These are phyloP conservation scores for Aspergillus biplanus DNA, from an alignment of 495 filamentous ascomycete species.

Conservation along the genomic window DNA sequence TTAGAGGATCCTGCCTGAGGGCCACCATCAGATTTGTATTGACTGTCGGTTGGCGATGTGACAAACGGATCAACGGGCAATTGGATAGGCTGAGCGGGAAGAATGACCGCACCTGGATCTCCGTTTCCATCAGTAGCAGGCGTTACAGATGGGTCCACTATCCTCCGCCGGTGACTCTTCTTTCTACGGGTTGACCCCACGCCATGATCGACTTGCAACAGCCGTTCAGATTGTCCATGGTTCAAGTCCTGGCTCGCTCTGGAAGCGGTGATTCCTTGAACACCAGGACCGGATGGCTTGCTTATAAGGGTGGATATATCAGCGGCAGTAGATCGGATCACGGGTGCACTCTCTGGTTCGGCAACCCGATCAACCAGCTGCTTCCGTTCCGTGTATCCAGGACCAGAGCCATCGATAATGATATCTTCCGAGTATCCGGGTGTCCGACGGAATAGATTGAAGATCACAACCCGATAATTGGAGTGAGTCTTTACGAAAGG, in stretches of 20 bases:
- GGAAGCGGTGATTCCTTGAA: constrained; percentile 12
- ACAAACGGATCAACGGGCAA: constrained; percentile 34
- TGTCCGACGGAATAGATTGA: constrained; percentile 93
- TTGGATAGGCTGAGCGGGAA: constrained; percentile 39
- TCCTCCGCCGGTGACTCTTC: constrained; percentile 68
- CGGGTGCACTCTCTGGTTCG: constrained; percentile 71
- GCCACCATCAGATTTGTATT: constrained; percentile 42
- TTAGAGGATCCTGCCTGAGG: constrained; percentile 38
- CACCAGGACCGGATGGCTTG: constrained; percentile 44
- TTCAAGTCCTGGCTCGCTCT: constrained; percentile 10
- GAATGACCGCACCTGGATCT: constrained; percentile 31
- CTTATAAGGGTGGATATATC: constrained; percentile 63
- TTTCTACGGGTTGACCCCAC: constrained; percentile 49
- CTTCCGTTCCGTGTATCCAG: constrained; percentile 79
- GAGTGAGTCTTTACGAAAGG: constrained; percentile 88
- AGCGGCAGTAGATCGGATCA: constrained; percentile 67
- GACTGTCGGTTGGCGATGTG: constrained; percentile 36
- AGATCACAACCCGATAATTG: constrained; percentile 84
- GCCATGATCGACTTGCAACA: constrained; percentile 29
- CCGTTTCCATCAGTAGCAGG: constrained; percentile 44
- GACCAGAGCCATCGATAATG: constrained; percentile 80
- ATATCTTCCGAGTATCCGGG: constrained; percentile 92
- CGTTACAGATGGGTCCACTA: constrained; percentile 79
- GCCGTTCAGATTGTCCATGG: constrained; percentile 8
- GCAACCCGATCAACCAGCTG: constrained; percentile 82